Conservation (phyloP, 257 asterid species). For the Solanum lignicaule region DNA sequence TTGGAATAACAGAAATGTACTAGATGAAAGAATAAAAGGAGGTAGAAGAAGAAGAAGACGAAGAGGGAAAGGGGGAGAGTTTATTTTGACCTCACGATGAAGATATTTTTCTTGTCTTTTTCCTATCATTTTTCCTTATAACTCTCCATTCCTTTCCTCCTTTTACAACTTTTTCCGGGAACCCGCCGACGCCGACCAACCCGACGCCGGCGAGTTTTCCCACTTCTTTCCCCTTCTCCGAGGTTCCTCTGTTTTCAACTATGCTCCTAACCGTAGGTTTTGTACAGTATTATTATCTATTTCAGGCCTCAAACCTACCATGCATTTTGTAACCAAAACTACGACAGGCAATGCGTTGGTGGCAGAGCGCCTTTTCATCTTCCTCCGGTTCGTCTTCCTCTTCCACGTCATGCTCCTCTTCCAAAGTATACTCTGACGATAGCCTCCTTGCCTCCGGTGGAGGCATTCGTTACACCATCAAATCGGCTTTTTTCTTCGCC, state of each 20-base stretch:
- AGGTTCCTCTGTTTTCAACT: neutral
- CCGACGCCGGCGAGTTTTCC: neutral
- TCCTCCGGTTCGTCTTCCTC: neutral
- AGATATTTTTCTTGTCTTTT: neutral
- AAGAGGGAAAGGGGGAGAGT: neutral
- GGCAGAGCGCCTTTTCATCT: constrained; percentile 6
- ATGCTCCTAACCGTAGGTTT: neutral
- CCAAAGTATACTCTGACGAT: constrained; percentile 43
- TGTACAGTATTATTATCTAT: neutral
- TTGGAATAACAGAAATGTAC: neutral
- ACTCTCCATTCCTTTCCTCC: neutral
- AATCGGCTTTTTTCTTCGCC: constrained; percentile 19
- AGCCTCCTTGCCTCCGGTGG: constrained; percentile 9
- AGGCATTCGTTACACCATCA: constrained; percentile 14
- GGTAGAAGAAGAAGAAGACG: neutral
- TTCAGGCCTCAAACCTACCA: neutral
- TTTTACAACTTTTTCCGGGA: neutral
- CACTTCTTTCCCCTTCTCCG: neutral
- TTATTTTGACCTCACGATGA: constrained; percentile 2
- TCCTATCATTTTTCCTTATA: neutral
- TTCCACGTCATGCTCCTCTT: constrained; percentile 22
- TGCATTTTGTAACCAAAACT: neutral
- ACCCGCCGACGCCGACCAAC: neutral
- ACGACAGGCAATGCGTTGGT: constrained; percentile 7
- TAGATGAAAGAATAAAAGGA: neutral